Conservation (phyloP, 371 early-diverging fungal species). For the Mucor circinelloides region DNA sequence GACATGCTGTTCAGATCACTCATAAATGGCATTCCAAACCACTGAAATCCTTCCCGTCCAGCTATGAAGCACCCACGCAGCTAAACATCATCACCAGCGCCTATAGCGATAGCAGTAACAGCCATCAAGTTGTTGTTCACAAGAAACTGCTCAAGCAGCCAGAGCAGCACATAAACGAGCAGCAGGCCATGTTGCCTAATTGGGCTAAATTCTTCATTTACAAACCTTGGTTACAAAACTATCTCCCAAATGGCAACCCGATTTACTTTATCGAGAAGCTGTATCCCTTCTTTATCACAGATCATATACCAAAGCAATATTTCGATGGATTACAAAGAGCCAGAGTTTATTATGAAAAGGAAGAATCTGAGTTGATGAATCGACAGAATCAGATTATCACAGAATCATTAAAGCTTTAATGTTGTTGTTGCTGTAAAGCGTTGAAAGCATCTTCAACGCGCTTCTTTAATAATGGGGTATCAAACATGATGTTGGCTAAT, state of each 20-base stretch:
- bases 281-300: constrained; percentile 30
- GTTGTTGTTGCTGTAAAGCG: constrained; percentile 17
- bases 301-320: constrained; percentile 34
- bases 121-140: background rate
- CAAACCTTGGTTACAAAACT: constrained; percentile 4
- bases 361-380: background rate
- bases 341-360: constrained; percentile 21
- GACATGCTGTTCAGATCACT: constrained; percentile 32
- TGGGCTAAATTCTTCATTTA: constrained; percentile 16
- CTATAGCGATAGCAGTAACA: background rate
- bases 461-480: constrained; percentile 30
- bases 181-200: constrained; percentile 8
- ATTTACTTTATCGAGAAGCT: constrained; percentile 24
- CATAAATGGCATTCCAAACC: constrained; percentile 30
- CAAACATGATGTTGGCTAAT: constrained; percentile 46
- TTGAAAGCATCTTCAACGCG: constrained; percentile 30
- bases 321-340: constrained; percentile 28
- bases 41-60: constrained; percentile 25
- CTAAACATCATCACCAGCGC: constrained; percentile 16
- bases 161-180: background rate
- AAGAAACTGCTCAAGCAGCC: background rate
- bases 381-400: background rate
- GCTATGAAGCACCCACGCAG: constrained; percentile 28
- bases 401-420: constrained; percentile 5
- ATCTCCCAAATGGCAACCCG: constrained; percentile 19